These are phyloP conservation scores for Pseudognaphalium luteoalbum DNA, from an alignment of 129 eudicot genomes.

Conservation along the genomic window DNA sequence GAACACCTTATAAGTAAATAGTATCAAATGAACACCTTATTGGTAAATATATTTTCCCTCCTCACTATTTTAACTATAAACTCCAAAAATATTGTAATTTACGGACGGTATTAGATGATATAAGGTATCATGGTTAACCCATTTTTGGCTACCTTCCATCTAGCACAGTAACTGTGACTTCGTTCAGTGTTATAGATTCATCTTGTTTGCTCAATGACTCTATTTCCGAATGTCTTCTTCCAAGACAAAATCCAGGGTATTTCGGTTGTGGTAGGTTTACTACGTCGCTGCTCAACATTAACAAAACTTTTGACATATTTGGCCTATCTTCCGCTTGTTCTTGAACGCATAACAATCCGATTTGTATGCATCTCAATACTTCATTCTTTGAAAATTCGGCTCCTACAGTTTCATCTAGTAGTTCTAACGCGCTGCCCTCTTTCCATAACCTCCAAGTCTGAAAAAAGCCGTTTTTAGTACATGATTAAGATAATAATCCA, in stretches of 20 bases:
- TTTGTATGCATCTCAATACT: conserved; percentile 78
- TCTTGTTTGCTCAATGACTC: conserved; percentile 68
- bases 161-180: conserved; percentile 61
- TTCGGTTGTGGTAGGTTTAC: conserved; percentile 58
- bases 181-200: conserved; percentile 58
- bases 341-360: conserved; percentile 84
- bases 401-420: conserved; percentile 53
- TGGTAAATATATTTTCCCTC: too few species aligned
- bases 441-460: conserved; percentile 84
- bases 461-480: conserved; percentile 15
- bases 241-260: conserved; percentile 71
- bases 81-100: conserved; percentile 16
- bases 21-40: too few species aligned
- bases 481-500: background rate
- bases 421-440: conserved; percentile 62
- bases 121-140: background rate
- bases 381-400: conserved; percentile 47
- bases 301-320: conserved; percentile 58
- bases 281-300: conserved; percentile 71
- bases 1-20: too few species aligned
- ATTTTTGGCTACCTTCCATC: conserved; percentile 58
- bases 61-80: too few species aligned
- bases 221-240: conserved; percentile 49
- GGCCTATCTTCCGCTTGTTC: conserved; percentile 90
- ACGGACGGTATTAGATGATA: background rate